Base-by-base conservation (phyloP, 176 grass and related monocot species). In the Hsuehochloa calcarea region DNA sequence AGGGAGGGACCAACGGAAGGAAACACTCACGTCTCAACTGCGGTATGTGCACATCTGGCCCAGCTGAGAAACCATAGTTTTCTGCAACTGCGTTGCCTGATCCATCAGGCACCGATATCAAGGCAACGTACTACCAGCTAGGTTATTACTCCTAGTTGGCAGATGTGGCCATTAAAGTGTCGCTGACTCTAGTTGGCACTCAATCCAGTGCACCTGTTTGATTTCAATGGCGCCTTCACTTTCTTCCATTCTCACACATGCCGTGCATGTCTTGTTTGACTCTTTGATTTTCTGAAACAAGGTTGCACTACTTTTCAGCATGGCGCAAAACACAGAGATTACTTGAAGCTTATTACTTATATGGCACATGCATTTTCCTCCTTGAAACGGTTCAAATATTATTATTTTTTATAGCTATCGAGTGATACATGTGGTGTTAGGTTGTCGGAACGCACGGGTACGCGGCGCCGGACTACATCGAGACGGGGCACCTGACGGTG, bases 391-490 rank as follows among this genome's bases (percentile, higher is more conserved):
- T 22, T n/a, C 4, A 27, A 15, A 2, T 20, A 15, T 35, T 67
- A 29, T 54, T 59, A n/a, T 58, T 79, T 63, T n/a, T 64, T n/a
- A 41, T 63, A 19, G 68, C 59, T 73, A 1, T 4, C 10, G 0
- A 5, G n/a, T 87, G 68, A n/a, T 56, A 38, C 7, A 27, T 64
- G 38, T 75, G 43, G 11, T 86, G 34, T 15, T 82, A 98, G 96
- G 93, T 85, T 6, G 96, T 96, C 10, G 96, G 96, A 40, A 98
- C 96, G 8, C 89, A 98, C 3, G 93, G 96, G 51, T 98, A 98
- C 78, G 96, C 96, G 20, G 96, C 96, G 4, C 96, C 96, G 14
- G 96, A 98, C 43, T 98, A 98, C 88, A 90, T 98, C 13, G 88
- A 94, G 56, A 91, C 88, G 6, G 96, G 96, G 0, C 96, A 94